Percentiles rank a stretch among this genome's conserved stretches.
phyloP scores from a whole-genome alignment of 2,329 filamentous ascomycete species.

The Blastomyces gilchristii region DNA sequence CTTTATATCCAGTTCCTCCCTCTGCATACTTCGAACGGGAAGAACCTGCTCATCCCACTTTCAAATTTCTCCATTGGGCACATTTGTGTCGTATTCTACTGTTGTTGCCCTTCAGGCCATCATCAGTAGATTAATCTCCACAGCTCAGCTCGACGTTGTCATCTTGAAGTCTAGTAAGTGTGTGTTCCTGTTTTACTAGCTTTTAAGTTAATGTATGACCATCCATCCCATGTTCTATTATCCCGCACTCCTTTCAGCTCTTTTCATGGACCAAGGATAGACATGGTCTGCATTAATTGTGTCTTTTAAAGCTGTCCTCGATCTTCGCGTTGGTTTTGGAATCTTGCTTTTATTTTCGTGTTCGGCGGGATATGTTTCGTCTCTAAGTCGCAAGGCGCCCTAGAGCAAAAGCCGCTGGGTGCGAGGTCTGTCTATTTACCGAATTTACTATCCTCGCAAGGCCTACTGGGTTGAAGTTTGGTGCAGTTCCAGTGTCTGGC shows the following conservation, averaged over 20 bases:
- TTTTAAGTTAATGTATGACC: not conserved
- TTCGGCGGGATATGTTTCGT: not conserved
- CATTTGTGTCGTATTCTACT: not conserved
- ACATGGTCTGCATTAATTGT: not conserved
- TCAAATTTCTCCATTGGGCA: not conserved
- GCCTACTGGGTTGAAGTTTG: not conserved
- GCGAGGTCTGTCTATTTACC: not conserved
- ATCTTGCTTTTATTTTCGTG: not conserved
- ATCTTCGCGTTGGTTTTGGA: not conserved
- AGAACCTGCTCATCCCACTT: not conserved
- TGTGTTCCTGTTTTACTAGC: not conserved
- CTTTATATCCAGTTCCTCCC: not conserved
- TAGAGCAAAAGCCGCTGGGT: not conserved
- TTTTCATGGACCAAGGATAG: not conserved
- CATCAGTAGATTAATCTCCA: not conserved
- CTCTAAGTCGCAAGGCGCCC: not conserved
- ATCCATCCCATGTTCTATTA: not conserved
- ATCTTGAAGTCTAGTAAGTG: not conserved
- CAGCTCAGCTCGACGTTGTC: not conserved
- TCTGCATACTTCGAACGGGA: not conserved
- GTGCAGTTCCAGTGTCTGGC: not conserved
- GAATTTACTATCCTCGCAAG: not conserved
- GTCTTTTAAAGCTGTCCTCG: not conserved
- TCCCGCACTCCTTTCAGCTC: not conserved
- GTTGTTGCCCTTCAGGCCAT: not conserved